Evolutionary conservation across 305 asterid species (phyloP).

Genomic region (Fraxinus baroniana): DNA sequence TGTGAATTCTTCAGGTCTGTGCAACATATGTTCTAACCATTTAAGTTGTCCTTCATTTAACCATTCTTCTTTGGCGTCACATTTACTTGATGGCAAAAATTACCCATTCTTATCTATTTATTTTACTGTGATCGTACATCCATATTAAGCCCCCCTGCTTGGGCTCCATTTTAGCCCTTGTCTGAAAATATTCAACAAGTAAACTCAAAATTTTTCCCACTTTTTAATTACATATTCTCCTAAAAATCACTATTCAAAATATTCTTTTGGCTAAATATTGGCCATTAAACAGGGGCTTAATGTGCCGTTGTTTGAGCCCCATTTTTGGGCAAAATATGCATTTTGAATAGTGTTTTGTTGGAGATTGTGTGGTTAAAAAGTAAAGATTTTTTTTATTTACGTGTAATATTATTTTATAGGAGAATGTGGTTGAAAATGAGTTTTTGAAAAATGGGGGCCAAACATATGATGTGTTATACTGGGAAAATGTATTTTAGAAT

Average conservation of each 20-base stretch:
- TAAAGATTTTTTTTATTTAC: not conserved
- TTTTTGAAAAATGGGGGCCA: not conserved
- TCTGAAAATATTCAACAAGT: not conserved
- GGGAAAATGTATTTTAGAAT: not conserved
- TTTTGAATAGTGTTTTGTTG: not conserved
- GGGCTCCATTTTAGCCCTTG: not conserved
- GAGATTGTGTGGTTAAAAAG: not conserved
- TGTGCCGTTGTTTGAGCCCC: not conserved
- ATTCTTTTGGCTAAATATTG: not conserved
- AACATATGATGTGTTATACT: not conserved
- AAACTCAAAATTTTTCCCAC: not conserved
- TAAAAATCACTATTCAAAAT: not conserved
- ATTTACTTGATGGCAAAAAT: not conserved
- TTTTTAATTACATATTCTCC: not conserved
- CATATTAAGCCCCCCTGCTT: not conserved
- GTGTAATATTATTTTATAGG: not conserved
- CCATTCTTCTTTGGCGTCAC: not conserved
- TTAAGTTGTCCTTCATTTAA: not conserved
- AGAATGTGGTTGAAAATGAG: not conserved
- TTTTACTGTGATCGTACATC: not conserved
- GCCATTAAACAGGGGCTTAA: not conserved
- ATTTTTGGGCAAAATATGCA: not conserved
- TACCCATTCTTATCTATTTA: not conserved
- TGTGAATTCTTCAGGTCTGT: not conserved
- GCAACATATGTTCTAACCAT: not conserved